Percentiles rank a stretch among this genome's conserved stretches.
Conservation (phyloP, 31 red algal species). For the Asparagopsis taxiformis region DNA sequence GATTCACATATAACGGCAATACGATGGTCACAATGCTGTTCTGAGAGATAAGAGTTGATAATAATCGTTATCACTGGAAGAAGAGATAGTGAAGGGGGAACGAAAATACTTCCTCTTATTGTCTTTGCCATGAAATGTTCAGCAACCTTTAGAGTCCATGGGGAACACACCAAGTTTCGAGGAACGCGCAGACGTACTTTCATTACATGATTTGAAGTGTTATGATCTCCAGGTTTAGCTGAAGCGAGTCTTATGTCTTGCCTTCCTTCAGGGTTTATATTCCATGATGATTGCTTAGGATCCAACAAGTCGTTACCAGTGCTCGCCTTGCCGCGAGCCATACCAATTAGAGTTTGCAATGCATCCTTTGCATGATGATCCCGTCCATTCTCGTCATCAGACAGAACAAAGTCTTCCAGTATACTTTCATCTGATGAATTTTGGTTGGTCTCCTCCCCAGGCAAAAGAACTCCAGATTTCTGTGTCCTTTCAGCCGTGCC, state of each 20-base stretch:
- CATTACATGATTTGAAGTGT: slow-evolving; percentile 2
- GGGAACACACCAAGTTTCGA: slow-evolving; percentile 35
- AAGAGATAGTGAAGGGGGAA: slow-evolving; percentile 40
- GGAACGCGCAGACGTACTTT: slow-evolving; percentile 27
- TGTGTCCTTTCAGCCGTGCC: too few relatives aligned
- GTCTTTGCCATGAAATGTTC: slow-evolving; percentile 21
- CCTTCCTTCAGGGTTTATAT: too few relatives aligned
- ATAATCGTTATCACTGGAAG: slow-evolving; percentile 27
- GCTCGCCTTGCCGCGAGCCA: too few relatives aligned
- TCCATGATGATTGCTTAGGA: too few relatives aligned
- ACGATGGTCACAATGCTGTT: slow-evolving; percentile 26
- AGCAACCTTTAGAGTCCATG: slow-evolving; percentile 37
- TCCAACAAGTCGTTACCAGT: too few relatives aligned
- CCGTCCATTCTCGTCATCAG: neutral
- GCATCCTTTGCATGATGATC: neutral
- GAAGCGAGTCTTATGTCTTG: too few relatives aligned
- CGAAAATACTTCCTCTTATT: slow-evolving; percentile 20
- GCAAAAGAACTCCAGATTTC: too few relatives aligned
- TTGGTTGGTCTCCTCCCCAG: too few relatives aligned
- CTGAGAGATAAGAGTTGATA: slow-evolving; percentile 26
- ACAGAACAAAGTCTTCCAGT: neutral
- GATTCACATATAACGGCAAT: slow-evolving; percentile 41
- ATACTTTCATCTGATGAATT: neutral
- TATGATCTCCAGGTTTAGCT: too few relatives aligned
- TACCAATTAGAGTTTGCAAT: neutral